These are phyloP conservation scores for Ustilago cynodontis DNA, from an alignment of 1,284 basidiomycete genomes.

Conservation along the genomic window DNA sequence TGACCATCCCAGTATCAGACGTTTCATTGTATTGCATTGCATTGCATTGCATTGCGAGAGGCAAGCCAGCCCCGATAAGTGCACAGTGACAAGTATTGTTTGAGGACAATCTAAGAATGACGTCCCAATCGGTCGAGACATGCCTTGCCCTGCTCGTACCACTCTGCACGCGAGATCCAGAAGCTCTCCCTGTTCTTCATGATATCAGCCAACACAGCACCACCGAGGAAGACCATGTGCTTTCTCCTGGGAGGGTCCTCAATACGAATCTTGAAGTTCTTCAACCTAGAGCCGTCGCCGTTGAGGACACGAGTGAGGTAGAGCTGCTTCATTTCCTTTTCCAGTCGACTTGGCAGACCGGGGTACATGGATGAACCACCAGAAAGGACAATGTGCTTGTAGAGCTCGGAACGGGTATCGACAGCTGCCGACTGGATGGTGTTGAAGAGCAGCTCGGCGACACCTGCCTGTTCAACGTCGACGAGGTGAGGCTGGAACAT, in stretches of 20 bases:
- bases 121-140: constrained; percentile 65
- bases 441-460: constrained; percentile 97
- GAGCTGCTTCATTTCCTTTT: constrained; percentile 99
- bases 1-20: too few relatives aligned
- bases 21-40: constrained; percentile 18
- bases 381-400: constrained; percentile 97
- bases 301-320: constrained; percentile 89
- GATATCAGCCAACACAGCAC: constrained; percentile 85
- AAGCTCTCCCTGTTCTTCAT: constrained; percentile 96
- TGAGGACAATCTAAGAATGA: constrained; percentile 56
- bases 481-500: constrained; percentile 99
- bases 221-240: constrained; percentile 99
- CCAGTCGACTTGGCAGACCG: constrained; percentile 92
- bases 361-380: constrained; percentile 97
- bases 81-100: neutral
- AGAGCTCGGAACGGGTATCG: constrained; percentile 89
- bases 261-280: constrained; percentile 99
- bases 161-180: constrained; percentile 74
- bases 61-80: neutral
- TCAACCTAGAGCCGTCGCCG: constrained; percentile 86
- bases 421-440: constrained; percentile 93
- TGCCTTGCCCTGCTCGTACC: constrained; percentile 68
- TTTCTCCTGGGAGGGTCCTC: constrained; percentile 98
- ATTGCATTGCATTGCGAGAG: neutral
- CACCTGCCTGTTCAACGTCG: constrained; percentile 95